phyloP scores from a whole-genome alignment of 805 yeast genomes.

The Huiozyma naganishii region DNA sequence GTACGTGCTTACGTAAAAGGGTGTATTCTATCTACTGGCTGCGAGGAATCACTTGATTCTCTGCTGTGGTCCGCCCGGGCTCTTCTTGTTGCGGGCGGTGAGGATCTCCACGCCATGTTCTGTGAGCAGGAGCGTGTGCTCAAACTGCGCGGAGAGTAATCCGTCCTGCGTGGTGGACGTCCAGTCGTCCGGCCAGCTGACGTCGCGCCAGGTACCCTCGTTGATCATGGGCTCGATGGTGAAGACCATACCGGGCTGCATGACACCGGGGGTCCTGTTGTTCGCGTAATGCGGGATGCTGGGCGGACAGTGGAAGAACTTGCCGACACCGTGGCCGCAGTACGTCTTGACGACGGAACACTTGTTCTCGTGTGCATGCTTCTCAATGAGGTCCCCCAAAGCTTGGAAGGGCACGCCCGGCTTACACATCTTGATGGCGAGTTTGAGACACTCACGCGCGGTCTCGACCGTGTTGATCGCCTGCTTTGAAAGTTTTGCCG shows the following conservation, averaged over 20 bases:
- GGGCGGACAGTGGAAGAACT: constrained; percentile 83
- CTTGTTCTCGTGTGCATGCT: constrained; percentile 64
- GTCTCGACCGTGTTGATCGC: constrained; percentile 86
- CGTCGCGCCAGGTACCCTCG: constrained; percentile 69
- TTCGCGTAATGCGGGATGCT: constrained; percentile 89
- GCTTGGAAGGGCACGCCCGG: constrained; percentile 87
- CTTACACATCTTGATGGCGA: constrained; percentile 74
- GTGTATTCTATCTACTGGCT: too few species aligned
- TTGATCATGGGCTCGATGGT: constrained; percentile 97
- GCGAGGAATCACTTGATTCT: constrained; percentile 31
- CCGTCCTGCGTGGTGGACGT: constrained; percentile 90
- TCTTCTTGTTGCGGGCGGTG: constrained; percentile 64
- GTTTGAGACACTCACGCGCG: constrained; percentile 75
- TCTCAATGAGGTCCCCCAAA: constrained; percentile 80
- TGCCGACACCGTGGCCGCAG: constrained; percentile 90
- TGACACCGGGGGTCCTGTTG: constrained; percentile 86
- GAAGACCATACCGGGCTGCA: constrained; percentile 92
- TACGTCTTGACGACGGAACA: constrained; percentile 84
- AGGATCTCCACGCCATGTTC: constrained; percentile 88
- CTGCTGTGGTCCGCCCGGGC: constrained; percentile 82
- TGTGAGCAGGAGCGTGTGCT: constrained; percentile 85
- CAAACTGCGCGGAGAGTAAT: constrained; percentile 83
- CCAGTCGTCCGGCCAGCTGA: constrained; percentile 97
- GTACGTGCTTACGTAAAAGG: too few species aligned
- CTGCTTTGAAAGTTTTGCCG: constrained; percentile 42